These are phyloP conservation scores for Austropuccinia psidii DNA, from an alignment of 1,284 basidiomycete genomes.

Conservation along the genomic window DNA sequence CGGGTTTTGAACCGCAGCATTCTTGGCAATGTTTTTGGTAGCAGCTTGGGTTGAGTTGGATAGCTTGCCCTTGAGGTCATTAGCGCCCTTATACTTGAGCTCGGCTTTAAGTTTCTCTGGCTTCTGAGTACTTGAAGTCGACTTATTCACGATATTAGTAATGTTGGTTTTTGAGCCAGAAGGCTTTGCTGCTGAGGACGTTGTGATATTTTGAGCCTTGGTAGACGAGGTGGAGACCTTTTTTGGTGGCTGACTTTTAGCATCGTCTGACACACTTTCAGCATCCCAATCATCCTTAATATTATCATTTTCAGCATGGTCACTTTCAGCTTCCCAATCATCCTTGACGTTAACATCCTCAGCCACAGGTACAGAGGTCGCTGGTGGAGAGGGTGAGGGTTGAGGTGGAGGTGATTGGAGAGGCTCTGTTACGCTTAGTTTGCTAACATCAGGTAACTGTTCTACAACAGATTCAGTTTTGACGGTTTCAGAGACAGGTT, in stretches of 20 bases:
- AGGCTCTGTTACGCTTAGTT: constrained; percentile 15
- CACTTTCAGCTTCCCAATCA: constrained; percentile 80
- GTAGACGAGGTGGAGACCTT: constrained; percentile 31
- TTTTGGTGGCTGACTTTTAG: constrained; percentile 5
- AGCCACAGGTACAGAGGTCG: constrained; percentile 46
- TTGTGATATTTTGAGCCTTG: constrained; percentile 39
- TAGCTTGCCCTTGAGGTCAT: constrained; percentile 41
- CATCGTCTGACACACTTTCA: constrained; percentile 42
- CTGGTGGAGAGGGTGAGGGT: constrained; percentile 49
- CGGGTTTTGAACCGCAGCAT: constrained; percentile 42
- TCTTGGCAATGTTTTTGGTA: background rate
- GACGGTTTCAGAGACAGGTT: constrained; percentile 40
- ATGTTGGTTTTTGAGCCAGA: constrained; percentile 35
- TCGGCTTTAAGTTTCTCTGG: constrained; percentile 49
- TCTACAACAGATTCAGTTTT: constrained; percentile 23
- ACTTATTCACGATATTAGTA: constrained; percentile 35
- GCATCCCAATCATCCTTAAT: constrained; percentile 47
- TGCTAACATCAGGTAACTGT: constrained; percentile 33
- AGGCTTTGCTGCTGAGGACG: constrained; percentile 15
- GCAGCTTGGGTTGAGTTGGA: background rate
- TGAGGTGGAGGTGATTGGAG: background rate
- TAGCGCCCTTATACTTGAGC: constrained; percentile 40
- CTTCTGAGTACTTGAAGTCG: constrained; percentile 40
- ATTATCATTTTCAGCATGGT: no score
- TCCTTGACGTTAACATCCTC: constrained; percentile 57